Base-by-base conservation (phyloP, 202 grass and related monocot species). In the Elaeis oleifera region DNA sequence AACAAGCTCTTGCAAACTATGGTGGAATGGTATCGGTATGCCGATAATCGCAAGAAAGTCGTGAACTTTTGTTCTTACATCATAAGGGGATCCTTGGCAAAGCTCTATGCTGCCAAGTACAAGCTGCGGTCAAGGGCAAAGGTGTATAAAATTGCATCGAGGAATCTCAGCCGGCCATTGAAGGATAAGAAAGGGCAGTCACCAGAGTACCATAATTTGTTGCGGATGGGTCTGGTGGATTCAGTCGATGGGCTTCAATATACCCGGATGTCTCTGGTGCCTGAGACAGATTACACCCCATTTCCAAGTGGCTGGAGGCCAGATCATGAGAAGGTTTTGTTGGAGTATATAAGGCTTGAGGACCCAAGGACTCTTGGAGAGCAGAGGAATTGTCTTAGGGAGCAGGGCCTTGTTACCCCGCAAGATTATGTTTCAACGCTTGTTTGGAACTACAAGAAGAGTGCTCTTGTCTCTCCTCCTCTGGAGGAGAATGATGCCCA, bases 11-110 rank as follows among this genome's bases (percentile, higher is more conserved):
- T 97, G 66, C 71, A 78, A 53, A 91, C 84, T 3, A 91, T 97
- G 79, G 81, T 81, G 17, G 87, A 97, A 61, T 91, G 92, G 92
- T 91, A 91, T 19, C 84, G 84, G n/a, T 97, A 97, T 5, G 79
- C 92, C 57, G 92, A 97, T 78, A 92, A 97, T 65, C 81, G 87
- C 72, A 97, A 97, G 70, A 97, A 97, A 66, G 74, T 97, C 21
- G 92, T 91, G 57, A 97, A 97, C 50, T 97, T 97, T 65, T 97
- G 88, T 58, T 91, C 87, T 26, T 97, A 97, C 63, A 97, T 92
- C 39, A 80, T 97, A 62, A 87, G 88, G 68, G 92, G 92, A 0
- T 92, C 88, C 4, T 66, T 97, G 73, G 92, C 92, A 44, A 92
- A 92, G 69, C 69, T 97, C 31, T 97, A 97, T 69, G 88, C 88